These are phyloP conservation scores for Dothiorella sarmentorum DNA, from an alignment of 2,329 filamentous ascomycete genomes.

Conservation along the genomic window DNA sequence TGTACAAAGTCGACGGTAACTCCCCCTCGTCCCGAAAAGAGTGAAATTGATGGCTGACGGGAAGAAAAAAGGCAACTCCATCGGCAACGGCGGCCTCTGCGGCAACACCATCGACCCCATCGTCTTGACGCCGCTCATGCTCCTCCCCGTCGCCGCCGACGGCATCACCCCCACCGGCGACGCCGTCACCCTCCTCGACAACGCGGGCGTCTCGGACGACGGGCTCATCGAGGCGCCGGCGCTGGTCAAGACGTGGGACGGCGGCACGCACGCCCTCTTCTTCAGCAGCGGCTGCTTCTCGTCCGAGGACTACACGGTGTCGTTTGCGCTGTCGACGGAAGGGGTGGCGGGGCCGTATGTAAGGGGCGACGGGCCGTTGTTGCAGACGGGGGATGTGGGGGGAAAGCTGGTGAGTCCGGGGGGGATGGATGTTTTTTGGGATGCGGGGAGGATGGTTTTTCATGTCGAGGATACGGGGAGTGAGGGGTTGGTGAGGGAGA, in stretches of 20 bases:
- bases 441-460: neutral
- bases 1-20: conserved; percentile 67
- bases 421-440: conserved; percentile 11
- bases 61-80: conserved; percentile 15
- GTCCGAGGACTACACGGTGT: conserved; percentile 55
- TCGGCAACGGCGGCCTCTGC: conserved; percentile 15
- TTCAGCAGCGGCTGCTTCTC: conserved; percentile 61
- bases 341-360: conserved; percentile 23
- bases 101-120: conserved; percentile 32
- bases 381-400: conserved; percentile 2
- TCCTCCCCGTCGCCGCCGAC: conserved; percentile 51
- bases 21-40: conserved; percentile 20
- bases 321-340: conserved; percentile 51
- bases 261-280: conserved; percentile 59
- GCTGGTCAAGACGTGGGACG: conserved; percentile 45
- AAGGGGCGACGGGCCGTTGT: neutral
- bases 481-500: neutral
- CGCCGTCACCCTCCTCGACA: conserved; percentile 47
- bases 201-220: conserved; percentile 39
- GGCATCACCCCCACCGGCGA: conserved; percentile 53
- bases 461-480: neutral
- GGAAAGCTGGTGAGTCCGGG: neutral
- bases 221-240: conserved; percentile 61
- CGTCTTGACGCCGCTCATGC: conserved; percentile 53
- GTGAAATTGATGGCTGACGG: too few species aligned